phyloP scores from a whole-genome alignment of 2,329 filamentous ascomycete species.

The Dryadomyces quercus-mongolicae region DNA sequence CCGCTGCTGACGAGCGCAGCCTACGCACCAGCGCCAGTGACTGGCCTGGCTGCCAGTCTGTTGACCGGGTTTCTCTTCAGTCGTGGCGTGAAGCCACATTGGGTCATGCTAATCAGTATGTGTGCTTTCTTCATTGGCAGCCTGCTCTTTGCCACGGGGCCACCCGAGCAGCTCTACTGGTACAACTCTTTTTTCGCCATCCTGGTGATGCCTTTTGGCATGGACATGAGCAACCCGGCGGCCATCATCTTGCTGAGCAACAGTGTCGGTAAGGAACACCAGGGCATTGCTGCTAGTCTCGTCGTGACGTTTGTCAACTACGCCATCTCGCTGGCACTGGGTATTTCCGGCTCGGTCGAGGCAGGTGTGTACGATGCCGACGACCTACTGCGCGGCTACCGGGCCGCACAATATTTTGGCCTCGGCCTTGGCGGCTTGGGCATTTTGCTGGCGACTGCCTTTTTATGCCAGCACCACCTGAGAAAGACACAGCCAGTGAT shows the following conservation, averaged over 20 bases:
- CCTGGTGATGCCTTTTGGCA: conserved; percentile 47
- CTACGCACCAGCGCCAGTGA: conserved; percentile 30
- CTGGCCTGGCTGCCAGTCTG: conserved; percentile 31
- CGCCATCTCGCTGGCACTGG: conserved; percentile 52
- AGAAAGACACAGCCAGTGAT: not conserved
- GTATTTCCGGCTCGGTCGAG: conserved; percentile 54
- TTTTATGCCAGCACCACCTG: conserved; percentile 15
- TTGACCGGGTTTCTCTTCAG: conserved; percentile 29
- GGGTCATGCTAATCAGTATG: conserved; percentile 32
- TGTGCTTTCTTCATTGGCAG: conserved; percentile 29
- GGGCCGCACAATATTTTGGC: conserved; percentile 28
- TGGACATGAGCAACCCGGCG: conserved; percentile 56
- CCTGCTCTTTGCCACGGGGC: conserved; percentile 32
- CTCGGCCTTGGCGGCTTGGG: conserved; percentile 26
- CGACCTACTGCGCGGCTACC: conserved; percentile 21
- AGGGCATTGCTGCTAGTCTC: conserved; percentile 37
- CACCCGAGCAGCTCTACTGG: conserved; percentile 50
- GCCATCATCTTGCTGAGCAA: conserved; percentile 49
- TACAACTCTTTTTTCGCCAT: conserved; percentile 46
- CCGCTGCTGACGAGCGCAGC: conserved; percentile 32
- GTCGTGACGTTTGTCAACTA: conserved; percentile 59
- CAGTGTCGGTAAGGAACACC: conserved; percentile 29
- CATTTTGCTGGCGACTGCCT: conserved; percentile 20
- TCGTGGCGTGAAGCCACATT: conserved; percentile 21
- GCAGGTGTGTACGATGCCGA: conserved; percentile 19